Evolutionary conservation across 441 rosid species (phyloP).

Genomic region (Pelargonium hybrid): DNA sequence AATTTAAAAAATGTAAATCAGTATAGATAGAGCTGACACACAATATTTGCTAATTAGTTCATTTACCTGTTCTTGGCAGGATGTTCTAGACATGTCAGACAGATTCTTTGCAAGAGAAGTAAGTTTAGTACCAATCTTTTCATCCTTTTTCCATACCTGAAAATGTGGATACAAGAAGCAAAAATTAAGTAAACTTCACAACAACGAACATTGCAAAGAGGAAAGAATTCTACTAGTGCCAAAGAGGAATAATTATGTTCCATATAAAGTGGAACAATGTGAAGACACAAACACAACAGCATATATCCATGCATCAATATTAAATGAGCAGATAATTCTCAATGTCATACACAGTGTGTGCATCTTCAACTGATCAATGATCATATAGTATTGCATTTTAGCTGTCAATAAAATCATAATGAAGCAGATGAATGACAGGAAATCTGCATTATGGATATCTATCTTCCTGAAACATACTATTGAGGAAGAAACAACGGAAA

Average conservation of each 20-base stretch:
- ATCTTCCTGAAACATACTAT: too few relatives aligned
- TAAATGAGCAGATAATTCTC: background rate
- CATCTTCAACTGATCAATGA: background rate
- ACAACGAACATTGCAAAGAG: background rate
- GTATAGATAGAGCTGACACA: background rate
- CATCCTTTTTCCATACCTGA: conserved; percentile 70
- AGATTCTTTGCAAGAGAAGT: conserved; percentile 58
- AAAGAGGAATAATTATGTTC: background rate
- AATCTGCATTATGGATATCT: too few relatives aligned
- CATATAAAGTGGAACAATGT: background rate
- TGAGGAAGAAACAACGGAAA: too few relatives aligned
- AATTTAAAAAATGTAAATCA: too few relatives aligned
- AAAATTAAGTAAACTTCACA: background rate
- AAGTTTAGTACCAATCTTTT: conserved; percentile 56
- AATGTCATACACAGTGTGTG: background rate
- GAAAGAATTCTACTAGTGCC: background rate
- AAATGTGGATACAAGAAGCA: conserved; percentile 9
- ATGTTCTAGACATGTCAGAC: conserved; percentile 41
- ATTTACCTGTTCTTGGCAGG: conserved; percentile 50
- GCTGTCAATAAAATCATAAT: background rate
- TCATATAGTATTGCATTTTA: background rate
- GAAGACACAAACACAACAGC: background rate
- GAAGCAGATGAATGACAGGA: background rate
- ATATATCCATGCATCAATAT: too few relatives aligned
- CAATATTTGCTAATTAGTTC: conserved; percentile 5